Conservation (phyloP, 2,329 filamentous ascomycete species). For the Aspergillus neoniger region DNA sequence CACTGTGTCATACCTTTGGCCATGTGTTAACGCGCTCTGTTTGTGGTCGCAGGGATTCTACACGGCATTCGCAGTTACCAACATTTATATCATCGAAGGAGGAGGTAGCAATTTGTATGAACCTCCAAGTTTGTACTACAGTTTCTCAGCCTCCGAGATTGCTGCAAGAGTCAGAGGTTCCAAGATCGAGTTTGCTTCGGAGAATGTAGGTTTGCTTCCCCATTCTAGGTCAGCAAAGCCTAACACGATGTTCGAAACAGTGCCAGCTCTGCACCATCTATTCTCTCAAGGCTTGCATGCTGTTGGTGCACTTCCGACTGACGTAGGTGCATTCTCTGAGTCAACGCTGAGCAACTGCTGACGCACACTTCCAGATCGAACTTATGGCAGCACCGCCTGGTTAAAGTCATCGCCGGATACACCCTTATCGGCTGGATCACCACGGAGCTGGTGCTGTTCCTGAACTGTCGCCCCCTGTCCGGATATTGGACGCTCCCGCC, state of each 20-base stretch:
- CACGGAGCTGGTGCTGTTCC: conserved; percentile 8
- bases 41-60: conserved; percentile 3
- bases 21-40: not conserved
- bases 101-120: conserved; percentile 4
- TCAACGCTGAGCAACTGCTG: not conserved
- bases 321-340: not conserved
- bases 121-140: not conserved
- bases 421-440: not conserved
- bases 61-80: conserved; percentile 4
- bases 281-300: conserved; percentile 6
- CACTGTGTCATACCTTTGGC: not conserved
- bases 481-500: conserved; percentile 5
- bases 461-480: conserved; percentile 1
- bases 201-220: not conserved
- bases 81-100: conserved; percentile 2
- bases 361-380: not conserved
- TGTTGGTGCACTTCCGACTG: conserved; percentile 8
- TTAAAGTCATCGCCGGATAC: not conserved
- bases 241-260: not conserved
- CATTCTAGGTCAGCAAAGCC: not conserved
- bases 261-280: conserved; percentile 11
- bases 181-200: conserved; percentile 9
- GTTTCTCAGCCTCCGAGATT: not conserved
- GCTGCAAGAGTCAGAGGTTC: not conserved
- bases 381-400: conserved; percentile 6